Percentiles rank a stretch among this genome's conserved stretches.
Evolutionary conservation across 306 rosid genomes (phyloP).

Genomic region (Ammopiptanthus mongolicus): DNA sequence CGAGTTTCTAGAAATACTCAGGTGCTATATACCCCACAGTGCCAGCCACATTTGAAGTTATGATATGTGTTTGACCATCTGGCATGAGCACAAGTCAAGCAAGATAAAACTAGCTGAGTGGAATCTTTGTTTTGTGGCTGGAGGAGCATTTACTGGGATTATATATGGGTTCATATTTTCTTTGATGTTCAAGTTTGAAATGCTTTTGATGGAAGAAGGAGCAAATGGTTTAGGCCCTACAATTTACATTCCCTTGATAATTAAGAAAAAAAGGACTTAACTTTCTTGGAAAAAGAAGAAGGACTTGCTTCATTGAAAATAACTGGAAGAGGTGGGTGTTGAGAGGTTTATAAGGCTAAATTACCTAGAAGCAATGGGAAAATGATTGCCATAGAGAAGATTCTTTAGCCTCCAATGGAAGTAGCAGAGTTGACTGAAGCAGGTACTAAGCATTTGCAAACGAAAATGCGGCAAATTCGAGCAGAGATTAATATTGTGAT

Average conservation of each 20-base stretch:
- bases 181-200: conserved; percentile 48
- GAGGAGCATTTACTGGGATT: conserved; percentile 54
- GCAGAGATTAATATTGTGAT: conserved; percentile 65
- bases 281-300: conserved; percentile 61
- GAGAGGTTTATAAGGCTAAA: conserved; percentile 57
- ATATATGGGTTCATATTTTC: conserved; percentile 47
- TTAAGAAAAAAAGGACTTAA: conserved; percentile 43
- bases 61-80: conserved; percentile 61
- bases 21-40: conserved; percentile 88
- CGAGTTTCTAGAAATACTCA: conserved; percentile 76
- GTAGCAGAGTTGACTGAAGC: conserved; percentile 39
- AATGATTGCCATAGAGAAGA: conserved; percentile 55
- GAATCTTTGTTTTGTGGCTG: conserved; percentile 51
- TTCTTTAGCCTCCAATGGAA: conserved; percentile 48
- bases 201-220: conserved; percentile 36
- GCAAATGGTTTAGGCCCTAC: conserved; percentile 40
- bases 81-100: conserved; percentile 40
- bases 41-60: conserved; percentile 72
- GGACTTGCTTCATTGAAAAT: conserved; percentile 40
- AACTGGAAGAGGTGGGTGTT: conserved; percentile 60
- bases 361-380: conserved; percentile 50
- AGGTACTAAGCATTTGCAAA: conserved; percentile 42
- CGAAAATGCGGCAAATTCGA: conserved; percentile 61
- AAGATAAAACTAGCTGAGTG: conserved; percentile 32
- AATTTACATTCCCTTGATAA: conserved; percentile 47